Base-by-base conservation (phyloP, 345 rosid genomes). In the Pelargonium nanum region DNA sequence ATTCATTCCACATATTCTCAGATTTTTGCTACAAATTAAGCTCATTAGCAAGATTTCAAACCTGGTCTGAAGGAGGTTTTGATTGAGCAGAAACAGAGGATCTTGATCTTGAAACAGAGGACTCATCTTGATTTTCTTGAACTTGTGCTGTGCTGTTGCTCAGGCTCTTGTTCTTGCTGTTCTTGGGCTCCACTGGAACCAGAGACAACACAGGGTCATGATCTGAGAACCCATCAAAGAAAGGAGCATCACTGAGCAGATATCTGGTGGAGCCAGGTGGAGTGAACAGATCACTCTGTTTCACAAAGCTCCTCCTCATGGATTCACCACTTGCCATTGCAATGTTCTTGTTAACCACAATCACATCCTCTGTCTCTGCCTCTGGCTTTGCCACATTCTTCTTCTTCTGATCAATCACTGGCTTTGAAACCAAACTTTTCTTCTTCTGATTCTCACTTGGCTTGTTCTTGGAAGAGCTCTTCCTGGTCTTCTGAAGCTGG, bases 241-340 rank as follows among this genome's bases (percentile, higher is more conserved):
- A 55, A 50, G 56, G 56, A 0, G 67, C 50, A 19, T 74, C 73
- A 2, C 71, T 64, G 64, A 79, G 53, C 10, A 73, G 68, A 64
- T 68, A 71, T 59, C 83, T 69, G 0, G 80, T 56, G 2, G 83
- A 79, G 7, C 69, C 80, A 25, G 67, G 56, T 30, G 63, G 72
- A 21, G 60, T 52, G 17, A 58, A 34, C n/a, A 40, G 21, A 13
- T 62, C 59, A 13, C 15, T 15, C 22, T 70, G 68, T 20, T 16
- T 45, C 15, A 10, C 52, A 19, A 63, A 58, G 22, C 25, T 59
- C 59, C 53, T 55, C 22, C 54, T 51, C 54, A 17, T 51, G 4
- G 54, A 26, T 63, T 59, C 55, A 34, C 45, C 12, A 6, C 34
- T 44, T 2, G 19, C 24, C 30, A 54, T 34, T 7, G 56, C n/a